Evolutionary conservation across 495 filamentous ascomycete species (phyloP).

Genomic region (Podospora tetraspora): DNA sequence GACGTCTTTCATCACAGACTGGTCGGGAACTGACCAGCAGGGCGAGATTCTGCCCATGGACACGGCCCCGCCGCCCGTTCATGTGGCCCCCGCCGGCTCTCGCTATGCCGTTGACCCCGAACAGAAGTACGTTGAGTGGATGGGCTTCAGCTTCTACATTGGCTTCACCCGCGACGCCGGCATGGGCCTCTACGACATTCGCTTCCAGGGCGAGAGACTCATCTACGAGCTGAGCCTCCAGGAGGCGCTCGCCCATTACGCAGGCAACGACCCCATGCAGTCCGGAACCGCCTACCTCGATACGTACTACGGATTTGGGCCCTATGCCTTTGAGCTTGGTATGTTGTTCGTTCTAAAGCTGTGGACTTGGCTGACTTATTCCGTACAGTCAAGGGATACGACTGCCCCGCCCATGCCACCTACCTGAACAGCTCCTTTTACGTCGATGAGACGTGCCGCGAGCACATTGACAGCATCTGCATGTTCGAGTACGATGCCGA

Average conservation of each 20-base stretch:
- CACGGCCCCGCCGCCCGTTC: constrained; percentile 31
- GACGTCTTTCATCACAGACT: constrained; percentile 17
- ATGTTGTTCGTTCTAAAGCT: background rate
- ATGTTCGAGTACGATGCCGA: constrained; percentile 46
- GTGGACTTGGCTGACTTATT: background rate
- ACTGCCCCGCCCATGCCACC: constrained; percentile 47
- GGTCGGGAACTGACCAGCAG: constrained; percentile 35
- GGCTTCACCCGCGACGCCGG: constrained; percentile 41
- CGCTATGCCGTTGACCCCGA: constrained; percentile 40
- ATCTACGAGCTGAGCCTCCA: constrained; percentile 53
- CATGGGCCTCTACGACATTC: constrained; percentile 44
- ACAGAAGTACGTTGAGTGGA: constrained; percentile 48
- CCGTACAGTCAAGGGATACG: constrained; percentile 34
- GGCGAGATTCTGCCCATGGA: constrained; percentile 34
- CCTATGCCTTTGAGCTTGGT: constrained; percentile 42
- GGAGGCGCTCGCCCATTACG: constrained; percentile 53
- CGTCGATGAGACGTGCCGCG: constrained; percentile 35
- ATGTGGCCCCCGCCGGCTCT: constrained; percentile 35
- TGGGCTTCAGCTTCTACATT: constrained; percentile 51
- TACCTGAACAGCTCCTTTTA: constrained; percentile 41
- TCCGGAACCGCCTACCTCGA: constrained; percentile 41
- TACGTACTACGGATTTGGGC: constrained; percentile 45
- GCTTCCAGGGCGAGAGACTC: constrained; percentile 48
- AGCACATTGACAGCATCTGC: constrained; percentile 43
- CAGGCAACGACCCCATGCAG: constrained; percentile 44